phyloP scores from a whole-genome alignment of 306 rosid genomes.

The Styphnolobium japonicum region DNA sequence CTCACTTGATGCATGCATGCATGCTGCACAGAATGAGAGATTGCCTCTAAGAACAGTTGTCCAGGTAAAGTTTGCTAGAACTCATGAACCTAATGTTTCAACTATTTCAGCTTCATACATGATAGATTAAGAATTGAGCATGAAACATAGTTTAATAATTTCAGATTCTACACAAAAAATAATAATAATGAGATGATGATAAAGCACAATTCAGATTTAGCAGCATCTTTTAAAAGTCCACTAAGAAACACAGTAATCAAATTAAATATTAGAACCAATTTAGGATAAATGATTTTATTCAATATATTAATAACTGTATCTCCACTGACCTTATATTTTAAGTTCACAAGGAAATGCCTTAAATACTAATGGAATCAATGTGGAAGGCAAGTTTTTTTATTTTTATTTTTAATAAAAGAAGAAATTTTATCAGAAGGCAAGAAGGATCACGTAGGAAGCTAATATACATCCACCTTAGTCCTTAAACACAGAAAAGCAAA shows the following conservation, averaged over 20 bases:
- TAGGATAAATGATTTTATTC: conserved; percentile 1
- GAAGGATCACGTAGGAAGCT: neutral
- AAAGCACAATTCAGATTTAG: conserved; percentile 3
- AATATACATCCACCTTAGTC: neutral
- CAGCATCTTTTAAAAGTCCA: neutral
- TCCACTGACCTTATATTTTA: neutral
- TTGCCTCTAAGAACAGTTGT: conserved; percentile 82
- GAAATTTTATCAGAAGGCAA: neutral
- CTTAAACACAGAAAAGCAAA: neutral
- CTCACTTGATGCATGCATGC: conserved; percentile 90
- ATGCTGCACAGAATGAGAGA: conserved; percentile 93
- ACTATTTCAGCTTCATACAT: conserved; percentile 3
- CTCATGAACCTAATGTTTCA: conserved; percentile 7
- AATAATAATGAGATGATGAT: neutral
- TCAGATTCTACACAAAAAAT: neutral
- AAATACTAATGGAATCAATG: neutral
- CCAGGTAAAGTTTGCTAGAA: conserved; percentile 59
- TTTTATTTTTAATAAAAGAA: neutral
- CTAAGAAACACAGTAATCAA: neutral
- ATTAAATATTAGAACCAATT: conserved; percentile 6
- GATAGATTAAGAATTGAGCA: conserved; percentile 3
- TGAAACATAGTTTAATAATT: neutral
- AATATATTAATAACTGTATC: neutral
- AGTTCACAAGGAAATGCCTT: neutral
- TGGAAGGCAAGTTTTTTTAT: neutral